Evolutionary conservation across 495 filamentous ascomycete species (phyloP), one percentile per base, ranked within the genome.

Genomic region (Chaetomium cochliodes): DNA sequence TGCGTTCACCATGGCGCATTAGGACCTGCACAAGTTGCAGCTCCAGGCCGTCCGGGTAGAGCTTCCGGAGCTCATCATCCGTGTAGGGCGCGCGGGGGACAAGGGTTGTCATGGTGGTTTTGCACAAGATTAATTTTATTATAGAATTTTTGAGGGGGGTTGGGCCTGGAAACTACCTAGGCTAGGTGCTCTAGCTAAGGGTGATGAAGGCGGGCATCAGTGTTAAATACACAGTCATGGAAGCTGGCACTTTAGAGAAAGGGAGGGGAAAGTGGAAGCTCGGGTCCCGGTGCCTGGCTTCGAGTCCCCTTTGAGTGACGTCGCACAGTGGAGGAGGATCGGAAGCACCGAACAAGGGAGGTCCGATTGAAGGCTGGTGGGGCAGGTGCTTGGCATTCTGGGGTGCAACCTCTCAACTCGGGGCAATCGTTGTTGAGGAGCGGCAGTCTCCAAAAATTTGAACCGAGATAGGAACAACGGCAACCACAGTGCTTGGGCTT

Each of bases 1-100:
- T 92, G 33, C 93, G 86, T 78, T 97, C 93, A 70, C 92, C 92
- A 82, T 97, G 92, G 58, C 93, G 89, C 65, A 98, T 86, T 64
- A 96, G 85, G 65, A 98, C 82, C 75, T 98, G 94, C 13, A 98
- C 94, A 46, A 91, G 81, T 73, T 93, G 90, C 22, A 98, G 87
- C 74, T 96, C 83, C 56, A 98, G 80, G 18, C 79, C 79, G 47
- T 84, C 71, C 0, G 94, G 94, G 80, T 97, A 98, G 52, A 98
- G 88, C 67, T 80, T 78, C 42, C 79, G 76, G 23, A 98, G 86
- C 83, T 98, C 96, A 60, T 90, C 88, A 59, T 85, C 77, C 49
- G 87, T 86, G 78, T 97, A 98, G 0, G 92, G 87, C 58, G 82
- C 79, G 23, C 91, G 87, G 30, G 91, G 90, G 37, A 81, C 77